Evolutionary conservation across 1,284 basidiomycete species (phyloP).

Genomic region (Pseudozyma hubeiensis): DNA sequence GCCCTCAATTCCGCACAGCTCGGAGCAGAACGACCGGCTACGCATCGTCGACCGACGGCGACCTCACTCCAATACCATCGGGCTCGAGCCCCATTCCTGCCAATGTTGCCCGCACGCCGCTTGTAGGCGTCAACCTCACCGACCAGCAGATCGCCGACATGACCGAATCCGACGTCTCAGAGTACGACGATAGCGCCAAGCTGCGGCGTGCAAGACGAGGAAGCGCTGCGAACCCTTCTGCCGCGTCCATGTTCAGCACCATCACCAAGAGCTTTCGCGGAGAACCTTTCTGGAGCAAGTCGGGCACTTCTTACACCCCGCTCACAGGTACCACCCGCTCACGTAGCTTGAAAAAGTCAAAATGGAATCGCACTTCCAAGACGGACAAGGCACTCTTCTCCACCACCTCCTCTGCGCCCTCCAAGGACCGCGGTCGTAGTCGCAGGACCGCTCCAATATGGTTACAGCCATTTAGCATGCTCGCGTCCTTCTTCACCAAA

Average conservation of each 20-base stretch:
- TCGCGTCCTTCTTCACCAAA: conserved; percentile 40
- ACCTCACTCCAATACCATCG: conserved; percentile 40
- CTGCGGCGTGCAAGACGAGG: conserved; percentile 30
- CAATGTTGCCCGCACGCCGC: conserved; percentile 29
- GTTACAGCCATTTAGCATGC: conserved; percentile 38
- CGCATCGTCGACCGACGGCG: conserved; percentile 54
- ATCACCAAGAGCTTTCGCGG: conserved; percentile 37
- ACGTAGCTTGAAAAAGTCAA: conserved; percentile 41
- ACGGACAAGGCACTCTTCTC: conserved; percentile 40
- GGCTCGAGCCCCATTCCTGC: conserved; percentile 17
- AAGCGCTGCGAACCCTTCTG: conserved; percentile 13
- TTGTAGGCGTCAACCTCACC: conserved; percentile 42
- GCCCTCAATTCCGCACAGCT: conserved; percentile 22
- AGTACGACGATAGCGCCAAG: conserved; percentile 49
- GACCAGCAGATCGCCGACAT: conserved; percentile 46
- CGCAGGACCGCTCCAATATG: conserved; percentile 26
- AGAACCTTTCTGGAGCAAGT: conserved; percentile 43
- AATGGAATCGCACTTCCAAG: conserved; percentile 43
- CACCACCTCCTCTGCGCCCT: conserved; percentile 14
- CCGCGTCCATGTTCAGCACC: conserved; percentile 35
- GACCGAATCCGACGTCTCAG: conserved; percentile 54
- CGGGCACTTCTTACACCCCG: conserved; percentile 19
- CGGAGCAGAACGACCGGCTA: conserved; percentile 39
- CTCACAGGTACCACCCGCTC: conserved; percentile 25
- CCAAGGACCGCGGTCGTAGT: conserved; percentile 26